These are phyloP conservation scores for Diatrype stigma DNA, from an alignment of 2,329 filamentous ascomycete species.

Conservation along the genomic window DNA sequence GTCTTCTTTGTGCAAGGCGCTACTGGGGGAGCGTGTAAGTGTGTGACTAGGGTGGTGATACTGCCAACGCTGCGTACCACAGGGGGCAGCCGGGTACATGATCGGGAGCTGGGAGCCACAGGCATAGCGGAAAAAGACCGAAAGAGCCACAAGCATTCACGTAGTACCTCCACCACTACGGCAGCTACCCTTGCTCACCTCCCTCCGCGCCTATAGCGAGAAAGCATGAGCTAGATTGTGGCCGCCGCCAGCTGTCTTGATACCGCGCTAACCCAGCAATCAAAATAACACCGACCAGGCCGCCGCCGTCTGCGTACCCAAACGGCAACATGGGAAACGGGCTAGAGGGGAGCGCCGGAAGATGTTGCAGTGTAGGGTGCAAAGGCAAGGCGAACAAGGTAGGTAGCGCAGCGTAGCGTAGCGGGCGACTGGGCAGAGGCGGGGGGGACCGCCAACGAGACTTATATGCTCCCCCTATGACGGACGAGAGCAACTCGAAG, in stretches of 20 bases:
- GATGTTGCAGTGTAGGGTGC: not conserved
- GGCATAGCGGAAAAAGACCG: constrained; percentile 30
- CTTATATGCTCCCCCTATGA: not conserved
- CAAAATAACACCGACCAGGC: constrained; percentile 2
- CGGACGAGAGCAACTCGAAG: not conserved
- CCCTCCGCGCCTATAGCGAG: constrained; percentile 20
- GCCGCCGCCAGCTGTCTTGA: not conserved
- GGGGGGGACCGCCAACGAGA: not conserved
- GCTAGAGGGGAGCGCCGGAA: not conserved
- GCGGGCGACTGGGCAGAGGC: not conserved
- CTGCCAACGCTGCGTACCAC: constrained; percentile 44
- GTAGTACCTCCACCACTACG: constrained; percentile 32
- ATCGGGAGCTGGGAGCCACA: constrained; percentile 36
- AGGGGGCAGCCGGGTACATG: constrained; percentile 34
- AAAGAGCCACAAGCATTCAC: constrained; percentile 30
- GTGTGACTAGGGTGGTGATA: constrained; percentile 35
- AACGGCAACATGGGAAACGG: not conserved
- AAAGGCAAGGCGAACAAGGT: not conserved
- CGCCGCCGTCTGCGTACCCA: not conserved
- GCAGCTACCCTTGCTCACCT: constrained; percentile 32
- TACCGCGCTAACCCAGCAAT: not conserved
- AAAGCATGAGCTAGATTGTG: constrained; percentile 9
- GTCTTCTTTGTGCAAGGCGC: constrained; percentile 30
- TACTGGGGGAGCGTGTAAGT: constrained; percentile 21
- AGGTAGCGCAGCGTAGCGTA: not conserved